Percentiles rank a stretch among this genome's conserved stretches.
phyloP scores from a whole-genome alignment of 345 rosid species.

The Lepidium aucheri region DNA sequence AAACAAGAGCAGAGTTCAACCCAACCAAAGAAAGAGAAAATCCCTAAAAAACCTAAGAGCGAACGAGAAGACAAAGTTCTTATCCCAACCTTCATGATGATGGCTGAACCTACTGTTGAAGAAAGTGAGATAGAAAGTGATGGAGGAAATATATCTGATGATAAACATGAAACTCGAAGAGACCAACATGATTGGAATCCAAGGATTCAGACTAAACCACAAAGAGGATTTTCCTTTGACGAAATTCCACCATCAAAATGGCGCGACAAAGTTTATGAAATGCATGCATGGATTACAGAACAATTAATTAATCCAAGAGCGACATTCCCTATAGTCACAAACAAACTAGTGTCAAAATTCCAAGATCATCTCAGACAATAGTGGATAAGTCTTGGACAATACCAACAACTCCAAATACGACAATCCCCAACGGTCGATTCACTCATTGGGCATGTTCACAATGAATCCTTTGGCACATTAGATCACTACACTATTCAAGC shows the following conservation, averaged over 20 bases:
- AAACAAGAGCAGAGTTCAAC: too few relatives aligned
- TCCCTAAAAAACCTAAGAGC: too few relatives aligned
- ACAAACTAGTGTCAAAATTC: background rate
- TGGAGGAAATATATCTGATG: background rate
- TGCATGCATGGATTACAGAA: background rate
- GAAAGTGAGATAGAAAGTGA: background rate
- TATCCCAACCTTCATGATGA: background rate
- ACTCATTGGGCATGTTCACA: background rate
- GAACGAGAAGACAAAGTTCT: background rate
- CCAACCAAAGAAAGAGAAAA: too few relatives aligned
- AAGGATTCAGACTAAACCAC: background rate
- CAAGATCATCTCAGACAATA: too few relatives aligned
- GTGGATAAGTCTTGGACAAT: background rate
- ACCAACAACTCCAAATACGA: background rate
- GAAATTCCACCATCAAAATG: background rate
- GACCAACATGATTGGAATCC: background rate
- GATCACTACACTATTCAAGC: background rate
- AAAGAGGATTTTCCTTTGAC: background rate
- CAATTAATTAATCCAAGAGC: background rate
- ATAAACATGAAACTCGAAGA: background rate
- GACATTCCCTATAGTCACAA: background rate
- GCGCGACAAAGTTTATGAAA: background rate
- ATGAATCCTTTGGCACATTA: background rate
- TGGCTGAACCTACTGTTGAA: background rate
- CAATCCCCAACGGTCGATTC: background rate